Evolutionary conservation across 495 filamentous ascomycete species (phyloP).

Genomic region (Penicillium canescens): DNA sequence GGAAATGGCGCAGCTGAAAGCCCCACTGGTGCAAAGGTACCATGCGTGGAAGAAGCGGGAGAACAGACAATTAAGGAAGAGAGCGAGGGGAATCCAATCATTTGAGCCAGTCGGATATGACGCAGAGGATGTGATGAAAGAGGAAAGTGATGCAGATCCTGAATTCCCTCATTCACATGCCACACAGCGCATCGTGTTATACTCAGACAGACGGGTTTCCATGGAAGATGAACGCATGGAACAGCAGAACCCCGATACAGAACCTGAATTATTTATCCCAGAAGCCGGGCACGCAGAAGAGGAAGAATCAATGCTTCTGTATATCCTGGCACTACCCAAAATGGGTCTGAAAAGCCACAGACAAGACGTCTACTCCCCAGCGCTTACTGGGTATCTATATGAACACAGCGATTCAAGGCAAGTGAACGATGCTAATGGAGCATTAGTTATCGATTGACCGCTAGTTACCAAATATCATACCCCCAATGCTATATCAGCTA

Average conservation of each 20-base stretch:
- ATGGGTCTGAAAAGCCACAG: background rate
- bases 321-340: background rate
- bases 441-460: background rate
- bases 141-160: too few species aligned
- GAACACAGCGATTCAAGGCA: background rate
- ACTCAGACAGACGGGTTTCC: too few species aligned
- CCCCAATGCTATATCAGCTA: conserved; percentile 6
- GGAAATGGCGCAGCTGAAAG: too few species aligned
- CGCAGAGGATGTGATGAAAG: too few species aligned
- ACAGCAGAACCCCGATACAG: background rate
- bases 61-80: too few species aligned
- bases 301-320: background rate
- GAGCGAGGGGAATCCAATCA: too few species aligned
- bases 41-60: too few species aligned
- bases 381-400: background rate
- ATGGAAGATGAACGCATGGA: too few species aligned
- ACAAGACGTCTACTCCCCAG: background rate
- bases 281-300: background rate
- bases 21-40: too few species aligned
- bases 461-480: background rate
- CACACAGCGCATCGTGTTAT: too few species aligned
- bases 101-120: too few species aligned
- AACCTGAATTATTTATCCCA: background rate
- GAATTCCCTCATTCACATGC: too few species aligned
- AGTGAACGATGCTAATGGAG: background rate